These are phyloP conservation scores for Penicillium desertorum DNA, from an alignment of 495 filamentous ascomycete species.

Conservation along the genomic window DNA sequence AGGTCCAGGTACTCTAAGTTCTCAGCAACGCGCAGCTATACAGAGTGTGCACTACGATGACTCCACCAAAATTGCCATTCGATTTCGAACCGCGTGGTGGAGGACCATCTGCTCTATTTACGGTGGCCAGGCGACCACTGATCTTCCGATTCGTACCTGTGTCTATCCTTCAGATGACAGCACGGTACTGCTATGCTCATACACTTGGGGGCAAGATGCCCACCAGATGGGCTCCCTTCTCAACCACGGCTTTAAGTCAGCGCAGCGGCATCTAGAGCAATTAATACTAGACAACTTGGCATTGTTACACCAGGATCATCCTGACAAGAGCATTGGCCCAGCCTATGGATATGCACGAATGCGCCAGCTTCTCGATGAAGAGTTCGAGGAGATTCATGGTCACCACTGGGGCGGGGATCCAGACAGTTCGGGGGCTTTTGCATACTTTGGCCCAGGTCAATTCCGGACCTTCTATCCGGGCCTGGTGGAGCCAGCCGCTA, in stretches of 20 bases:
- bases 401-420: background rate
- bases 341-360: background rate
- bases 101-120: slow-evolving; percentile 17
- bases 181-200: slow-evolving; percentile 40
- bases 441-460: slow-evolving; percentile 46
- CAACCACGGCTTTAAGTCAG: background rate
- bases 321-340: background rate
- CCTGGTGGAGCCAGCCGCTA: slow-evolving; percentile 24
- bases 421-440: slow-evolving; percentile 28
- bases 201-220: slow-evolving; percentile 47
- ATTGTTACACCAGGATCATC: background rate
- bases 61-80: slow-evolving; percentile 27
- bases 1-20: slow-evolving; percentile 11
- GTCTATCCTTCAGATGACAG: slow-evolving; percentile 42
- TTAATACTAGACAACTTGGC: slow-evolving; percentile 28
- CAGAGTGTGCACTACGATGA: slow-evolving; percentile 25
- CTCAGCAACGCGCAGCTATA: slow-evolving; percentile 22
- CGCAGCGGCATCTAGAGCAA: slow-evolving; percentile 26
- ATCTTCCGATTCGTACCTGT: slow-evolving; percentile 37
- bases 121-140: slow-evolving; percentile 38
- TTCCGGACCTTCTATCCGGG: slow-evolving; percentile 36
- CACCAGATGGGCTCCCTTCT: slow-evolving; percentile 28
- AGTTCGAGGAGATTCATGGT: background rate
- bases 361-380: background rate
- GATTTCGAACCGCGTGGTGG: slow-evolving; percentile 29